A percentile compares a stretch with the other conserved stretches of the same genome.
Conservation (phyloP, 2,329 filamentous ascomycete genomes). For the Dactylonectria macrodidyma region DNA sequence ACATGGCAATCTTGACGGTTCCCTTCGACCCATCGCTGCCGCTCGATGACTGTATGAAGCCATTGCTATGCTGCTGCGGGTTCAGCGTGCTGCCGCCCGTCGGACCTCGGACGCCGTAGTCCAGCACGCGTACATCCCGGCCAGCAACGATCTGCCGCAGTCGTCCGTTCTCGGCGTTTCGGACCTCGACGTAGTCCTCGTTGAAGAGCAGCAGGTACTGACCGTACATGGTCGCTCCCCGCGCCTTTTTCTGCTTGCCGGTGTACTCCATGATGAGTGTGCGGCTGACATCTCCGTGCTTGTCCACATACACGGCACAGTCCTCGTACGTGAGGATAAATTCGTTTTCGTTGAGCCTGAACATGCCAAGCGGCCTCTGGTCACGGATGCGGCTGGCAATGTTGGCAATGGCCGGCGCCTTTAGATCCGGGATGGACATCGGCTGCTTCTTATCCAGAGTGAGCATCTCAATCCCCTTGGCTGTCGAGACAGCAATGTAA, state of each 20-base stretch:
- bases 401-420: slow-evolving; percentile 82
- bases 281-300: slow-evolving; percentile 94
- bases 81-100: slow-evolving; percentile 63
- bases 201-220: slow-evolving; percentile 95
- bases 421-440: slow-evolving; percentile 92
- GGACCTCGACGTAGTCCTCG: slow-evolving; percentile 95
- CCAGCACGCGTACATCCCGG: slow-evolving; percentile 89
- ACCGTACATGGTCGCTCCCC: slow-evolving; percentile 88
- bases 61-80: slow-evolving; percentile 52
- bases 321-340: slow-evolving; percentile 96
- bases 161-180: slow-evolving; percentile 95
- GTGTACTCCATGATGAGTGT: slow-evolving; percentile 99
- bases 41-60: slow-evolving; percentile 53
- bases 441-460: slow-evolving; percentile 98
- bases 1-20: slow-evolving; percentile 95
- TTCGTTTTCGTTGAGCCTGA: slow-evolving; percentile 91
- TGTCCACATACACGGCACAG: slow-evolving; percentile 97
- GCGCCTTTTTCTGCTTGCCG: slow-evolving; percentile 85
- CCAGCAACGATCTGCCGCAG: slow-evolving; percentile 95
- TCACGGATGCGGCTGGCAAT: slow-evolving; percentile 88
- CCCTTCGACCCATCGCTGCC: slow-evolving; percentile 70
- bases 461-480: slow-evolving; percentile 94
- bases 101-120: slow-evolving; percentile 82
- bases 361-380: slow-evolving; percentile 94
- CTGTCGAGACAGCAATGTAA: slow-evolving; percentile 90